Evolutionary conservation across 805 yeast species (phyloP).

Genomic region (Lipomyces orientalis): DNA sequence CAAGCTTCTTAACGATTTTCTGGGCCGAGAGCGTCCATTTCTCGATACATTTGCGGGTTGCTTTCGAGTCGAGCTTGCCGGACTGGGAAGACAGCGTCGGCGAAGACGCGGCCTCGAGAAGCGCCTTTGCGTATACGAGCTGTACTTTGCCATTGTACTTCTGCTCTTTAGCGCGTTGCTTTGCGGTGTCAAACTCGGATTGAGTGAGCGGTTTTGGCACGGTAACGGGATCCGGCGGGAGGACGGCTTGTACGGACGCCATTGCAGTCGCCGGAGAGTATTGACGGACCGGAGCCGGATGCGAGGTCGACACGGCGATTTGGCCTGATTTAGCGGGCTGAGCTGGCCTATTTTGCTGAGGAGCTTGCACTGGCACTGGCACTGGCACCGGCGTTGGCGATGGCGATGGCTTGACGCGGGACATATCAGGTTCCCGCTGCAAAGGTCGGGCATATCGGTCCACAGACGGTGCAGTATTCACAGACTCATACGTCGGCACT

Average conservation of each 20-base stretch:
- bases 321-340: background rate
- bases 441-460: background rate
- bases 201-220: conserved; percentile 12
- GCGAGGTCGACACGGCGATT: background rate
- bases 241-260: conserved; percentile 27
- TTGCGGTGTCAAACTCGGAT: conserved; percentile 19
- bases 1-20: conserved; percentile 63
- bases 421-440: background rate
- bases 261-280: conserved; percentile 33
- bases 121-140: conserved; percentile 64
- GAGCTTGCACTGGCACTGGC: background rate
- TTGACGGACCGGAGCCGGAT: conserved; percentile 30
- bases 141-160: conserved; percentile 57
- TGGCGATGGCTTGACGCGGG: background rate
- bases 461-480: background rate
- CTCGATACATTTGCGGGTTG: conserved; percentile 58
- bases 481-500: background rate
- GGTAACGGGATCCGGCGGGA: conserved; percentile 25
- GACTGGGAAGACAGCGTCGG: conserved; percentile 50
- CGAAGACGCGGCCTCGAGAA: conserved; percentile 54
- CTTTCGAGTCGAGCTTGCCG: conserved; percentile 51
- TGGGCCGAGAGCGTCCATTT: conserved; percentile 63
- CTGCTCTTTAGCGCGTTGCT: conserved; percentile 33
- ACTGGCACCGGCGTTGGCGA: background rate
- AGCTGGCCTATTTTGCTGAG: background rate